Percentiles rank a stretch among this genome's conserved stretches.
Conservation (phyloP, 2,329 filamentous ascomycete genomes). For the Clarireedia monteithiana region DNA sequence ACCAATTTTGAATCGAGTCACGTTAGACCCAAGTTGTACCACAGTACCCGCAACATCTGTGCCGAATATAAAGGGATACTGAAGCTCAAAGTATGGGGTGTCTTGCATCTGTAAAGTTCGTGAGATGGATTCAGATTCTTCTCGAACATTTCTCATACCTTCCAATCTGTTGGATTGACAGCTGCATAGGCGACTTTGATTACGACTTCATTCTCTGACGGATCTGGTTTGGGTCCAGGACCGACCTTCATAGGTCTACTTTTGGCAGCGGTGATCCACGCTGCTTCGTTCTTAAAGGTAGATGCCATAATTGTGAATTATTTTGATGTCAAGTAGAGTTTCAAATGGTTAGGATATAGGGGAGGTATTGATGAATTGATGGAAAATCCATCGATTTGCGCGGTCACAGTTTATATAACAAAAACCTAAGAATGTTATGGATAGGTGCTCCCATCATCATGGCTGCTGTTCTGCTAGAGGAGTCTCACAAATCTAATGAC, state of each 20-base stretch:
- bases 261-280: constrained; percentile 24
- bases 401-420: too few species aligned
- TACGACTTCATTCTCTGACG: constrained; percentile 28
- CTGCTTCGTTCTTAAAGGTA: constrained; percentile 17
- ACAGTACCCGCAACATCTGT: constrained; percentile 24
- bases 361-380: too few species aligned
- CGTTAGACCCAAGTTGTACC: constrained; percentile 35
- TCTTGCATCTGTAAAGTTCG: constrained; percentile 15
- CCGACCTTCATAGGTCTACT: constrained; percentile 28
- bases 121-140: constrained; percentile 25
- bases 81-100: constrained; percentile 3
- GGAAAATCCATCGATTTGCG: too few species aligned
- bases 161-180: constrained; percentile 34
- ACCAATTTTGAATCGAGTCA: constrained; percentile 34
- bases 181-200: constrained; percentile 31
- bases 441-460: too few species aligned
- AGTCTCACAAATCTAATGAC: too few species aligned
- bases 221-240: constrained; percentile 30
- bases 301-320: constrained; percentile 1
- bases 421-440: too few species aligned
- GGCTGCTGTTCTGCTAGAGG: too few species aligned
- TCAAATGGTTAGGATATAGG: too few species aligned
- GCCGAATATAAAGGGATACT: constrained; percentile 22
- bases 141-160: constrained; percentile 20
- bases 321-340: background rate